Base-by-base conservation (phyloP, 305 asterid species). In the Rubia occidens region DNA sequence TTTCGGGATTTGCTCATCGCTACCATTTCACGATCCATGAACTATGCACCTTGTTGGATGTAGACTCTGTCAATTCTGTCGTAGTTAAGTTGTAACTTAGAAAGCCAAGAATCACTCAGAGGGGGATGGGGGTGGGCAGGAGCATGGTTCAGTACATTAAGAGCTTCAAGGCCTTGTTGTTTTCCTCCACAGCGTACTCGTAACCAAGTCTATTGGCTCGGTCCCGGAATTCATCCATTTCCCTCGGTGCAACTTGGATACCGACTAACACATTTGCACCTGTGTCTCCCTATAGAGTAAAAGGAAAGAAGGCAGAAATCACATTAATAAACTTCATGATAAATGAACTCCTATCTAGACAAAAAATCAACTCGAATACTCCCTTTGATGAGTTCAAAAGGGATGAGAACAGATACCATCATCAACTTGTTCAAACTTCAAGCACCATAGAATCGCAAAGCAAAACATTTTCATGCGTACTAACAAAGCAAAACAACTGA, bases 201-300 rank as follows among this genome's bases (percentile, higher is more conserved):
- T 82, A 93, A 8, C 98, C 97, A 47, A 93, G 94, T 65, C 73
- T 77, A 65, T 86, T 73, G 13, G 97, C 97, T 40, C 86, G 83
- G 37, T 64, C 64, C 66, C 66, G 72, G 72, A 93, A 93, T 82
- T 88, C 95, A 17, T 77, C 84, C 82, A 83, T 78, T 79, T 93
- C 98, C n/a, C 64, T 51, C 20, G 26, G 59, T 51, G 89, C 77
- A 66, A 93, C 89, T 85, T 90, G 98, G 75, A 93, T 86, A 32
- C 95, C 97, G 35, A 93, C 97, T 71, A 93, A 76, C 82, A 93
- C 98, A 77, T 90, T 93, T 71, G 96, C 98, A 35, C 97, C 98
- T 3, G 87, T 83, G 73, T 83, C 97, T 66, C 98, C 98, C 98
- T 81, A 78, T 64, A 59, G 54, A 29, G 64, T 61, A 42, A 14